These are phyloP conservation scores for Colletotrichum sansevieriae DNA, from an alignment of 2,329 filamentous ascomycete genomes.

Conservation along the genomic window DNA sequence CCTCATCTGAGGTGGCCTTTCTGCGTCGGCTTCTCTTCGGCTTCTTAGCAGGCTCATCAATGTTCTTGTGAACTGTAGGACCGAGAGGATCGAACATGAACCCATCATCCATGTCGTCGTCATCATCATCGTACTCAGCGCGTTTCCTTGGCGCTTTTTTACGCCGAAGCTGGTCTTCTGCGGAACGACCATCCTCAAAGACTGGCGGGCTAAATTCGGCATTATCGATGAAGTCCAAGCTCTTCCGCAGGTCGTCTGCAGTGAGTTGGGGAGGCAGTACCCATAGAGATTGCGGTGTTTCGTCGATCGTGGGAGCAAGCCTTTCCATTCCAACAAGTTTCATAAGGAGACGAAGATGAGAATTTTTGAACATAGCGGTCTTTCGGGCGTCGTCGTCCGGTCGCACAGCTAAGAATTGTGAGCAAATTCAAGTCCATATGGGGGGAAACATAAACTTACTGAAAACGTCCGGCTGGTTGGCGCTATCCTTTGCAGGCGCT, in stretches of 20 bases:
- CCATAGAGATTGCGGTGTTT: constrained; percentile 84
- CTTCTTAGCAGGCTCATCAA: constrained; percentile 59
- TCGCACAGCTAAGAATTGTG: constrained; percentile 64
- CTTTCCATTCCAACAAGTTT: constrained; percentile 79
- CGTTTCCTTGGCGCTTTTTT: constrained; percentile 70
- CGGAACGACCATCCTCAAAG: constrained; percentile 80
- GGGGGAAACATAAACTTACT: constrained; percentile 57
- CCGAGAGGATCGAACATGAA: constrained; percentile 78
- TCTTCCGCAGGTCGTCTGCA: constrained; percentile 75
- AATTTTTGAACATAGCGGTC: constrained; percentile 88
- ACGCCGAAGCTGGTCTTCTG: constrained; percentile 83
- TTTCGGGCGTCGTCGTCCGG: constrained; percentile 76
- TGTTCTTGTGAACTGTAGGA: constrained; percentile 68
- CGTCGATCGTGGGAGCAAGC: constrained; percentile 66
- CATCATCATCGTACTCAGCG: constrained; percentile 76
- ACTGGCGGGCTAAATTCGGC: constrained; percentile 82
- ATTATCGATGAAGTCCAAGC: constrained; percentile 79
- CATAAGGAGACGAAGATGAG: constrained; percentile 87
- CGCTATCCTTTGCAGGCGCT: constrained; percentile 49
- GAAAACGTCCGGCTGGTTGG: constrained; percentile 55
- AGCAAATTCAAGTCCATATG: constrained; percentile 44
- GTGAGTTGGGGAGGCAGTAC: constrained; percentile 76
- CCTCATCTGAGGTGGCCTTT: constrained; percentile 56
- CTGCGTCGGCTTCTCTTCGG: constrained; percentile 61
- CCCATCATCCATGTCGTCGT: constrained; percentile 62